Conservation (phyloP, 441 rosid genomes). For the Capsella rubella region DNA sequence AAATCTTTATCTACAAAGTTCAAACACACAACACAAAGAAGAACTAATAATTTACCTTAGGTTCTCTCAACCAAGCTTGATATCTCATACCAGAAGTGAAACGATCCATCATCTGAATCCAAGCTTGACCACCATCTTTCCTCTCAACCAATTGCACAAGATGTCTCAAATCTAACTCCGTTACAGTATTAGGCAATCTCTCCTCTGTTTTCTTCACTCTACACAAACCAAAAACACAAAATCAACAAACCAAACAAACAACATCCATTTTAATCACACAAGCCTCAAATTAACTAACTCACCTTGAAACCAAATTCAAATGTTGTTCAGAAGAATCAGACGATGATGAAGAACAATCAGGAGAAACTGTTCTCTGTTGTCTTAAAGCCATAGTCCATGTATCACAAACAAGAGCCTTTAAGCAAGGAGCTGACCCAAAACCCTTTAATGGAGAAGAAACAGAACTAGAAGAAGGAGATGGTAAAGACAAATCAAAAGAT, state of each 20-base stretch:
- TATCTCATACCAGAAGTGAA: constrained; percentile 65
- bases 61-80: constrained; percentile 84
- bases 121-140: constrained; percentile 75
- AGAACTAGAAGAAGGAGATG: constrained; percentile 44
- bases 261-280: background rate
- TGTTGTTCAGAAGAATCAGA: constrained; percentile 31
- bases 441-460: constrained; percentile 50
- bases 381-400: constrained; percentile 46
- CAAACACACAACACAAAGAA: constrained; percentile 16
- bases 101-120: constrained; percentile 83
- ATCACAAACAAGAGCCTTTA: constrained; percentile 48
- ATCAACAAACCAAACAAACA: constrained; percentile 14
- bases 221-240: constrained; percentile 31
- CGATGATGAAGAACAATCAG: constrained; percentile 34
- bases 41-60: constrained; percentile 49
- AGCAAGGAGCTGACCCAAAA: constrained; percentile 55
- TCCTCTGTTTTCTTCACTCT: constrained; percentile 55
- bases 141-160: constrained; percentile 64
- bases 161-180: constrained; percentile 63
- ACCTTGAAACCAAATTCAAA: constrained; percentile 25
- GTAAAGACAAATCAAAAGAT: constrained; percentile 51
- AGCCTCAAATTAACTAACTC: background rate
- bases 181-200: constrained; percentile 53
- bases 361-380: constrained; percentile 45
- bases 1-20: background rate